phyloP scores from a whole-genome alignment of 306 rosid genomes.

The Abrus pulchellus region DNA sequence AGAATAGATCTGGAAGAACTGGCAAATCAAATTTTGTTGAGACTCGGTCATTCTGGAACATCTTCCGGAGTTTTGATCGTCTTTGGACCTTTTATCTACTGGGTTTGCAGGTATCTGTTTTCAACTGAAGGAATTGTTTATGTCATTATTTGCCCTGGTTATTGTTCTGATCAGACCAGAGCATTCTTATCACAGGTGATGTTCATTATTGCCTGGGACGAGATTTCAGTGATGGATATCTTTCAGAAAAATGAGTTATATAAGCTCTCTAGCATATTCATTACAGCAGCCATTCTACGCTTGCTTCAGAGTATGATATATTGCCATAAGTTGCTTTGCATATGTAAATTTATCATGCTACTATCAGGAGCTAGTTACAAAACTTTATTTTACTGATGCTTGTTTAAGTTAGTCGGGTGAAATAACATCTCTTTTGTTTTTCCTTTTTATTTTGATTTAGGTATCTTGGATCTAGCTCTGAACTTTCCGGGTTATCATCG shows the following conservation, averaged over 20 bases:
- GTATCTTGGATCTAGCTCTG: constrained; percentile 78
- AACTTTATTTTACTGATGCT: constrained; percentile 1
- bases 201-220: constrained; percentile 81
- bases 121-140: constrained; percentile 38
- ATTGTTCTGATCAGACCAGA: constrained; percentile 42
- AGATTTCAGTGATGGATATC: constrained; percentile 63
- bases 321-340: constrained; percentile 43
- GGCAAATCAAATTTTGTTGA: constrained; percentile 91
- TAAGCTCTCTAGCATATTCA: constrained; percentile 84
- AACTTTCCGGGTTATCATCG: constrained; percentile 92
- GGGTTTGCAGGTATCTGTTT: constrained; percentile 80
- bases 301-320: constrained; percentile 80
- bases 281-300: constrained; percentile 94
- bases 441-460: constrained; percentile 57
- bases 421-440: constrained; percentile 29
- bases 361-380: constrained; percentile 33
- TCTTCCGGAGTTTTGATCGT: constrained; percentile 92
- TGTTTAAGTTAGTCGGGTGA: constrained; percentile 35
- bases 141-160: constrained; percentile 25
- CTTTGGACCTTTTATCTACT: constrained; percentile 93
- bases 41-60: constrained; percentile 91
- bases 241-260: constrained; percentile 71
- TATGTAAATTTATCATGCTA: constrained; percentile 32
- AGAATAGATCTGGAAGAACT: constrained; percentile 65
- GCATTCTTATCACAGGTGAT: constrained; percentile 63